A percentile compares a stretch with the other conserved stretches of the same genome.
phyloP scores from a whole-genome alignment of 495 filamentous ascomycete genomes.

The Viridothelium virens region DNA sequence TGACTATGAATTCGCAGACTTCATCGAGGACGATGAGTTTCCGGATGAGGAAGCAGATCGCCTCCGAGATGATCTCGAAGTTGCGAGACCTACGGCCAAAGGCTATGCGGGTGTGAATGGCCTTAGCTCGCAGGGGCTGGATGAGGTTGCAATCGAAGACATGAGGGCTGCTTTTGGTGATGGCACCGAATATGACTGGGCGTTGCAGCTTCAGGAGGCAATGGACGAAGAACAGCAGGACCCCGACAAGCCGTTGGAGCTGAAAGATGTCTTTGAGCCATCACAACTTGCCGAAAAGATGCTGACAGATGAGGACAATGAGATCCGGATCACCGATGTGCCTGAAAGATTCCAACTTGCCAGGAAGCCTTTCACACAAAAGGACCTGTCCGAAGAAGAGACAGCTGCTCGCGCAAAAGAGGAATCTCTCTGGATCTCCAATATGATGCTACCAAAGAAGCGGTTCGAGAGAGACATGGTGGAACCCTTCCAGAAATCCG shows the following conservation, averaged over 20 bases:
- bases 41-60: conserved; percentile 75
- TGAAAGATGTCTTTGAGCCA: conserved; percentile 97
- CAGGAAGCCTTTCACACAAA: conserved; percentile 73
- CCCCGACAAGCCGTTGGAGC: conserved; percentile 63
- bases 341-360: conserved; percentile 92
- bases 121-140: conserved; percentile 63
- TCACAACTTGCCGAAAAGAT: conserved; percentile 87
- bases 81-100: conserved; percentile 59
- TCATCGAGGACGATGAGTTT: conserved; percentile 92
- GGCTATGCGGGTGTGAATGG: conserved; percentile 58
- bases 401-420: conserved; percentile 52
- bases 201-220: conserved; percentile 70
- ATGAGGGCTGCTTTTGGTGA: conserved; percentile 94
- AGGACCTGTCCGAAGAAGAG: conserved; percentile 68
- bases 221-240: conserved; percentile 63
- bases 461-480: conserved; percentile 58
- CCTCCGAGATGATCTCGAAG: conserved; percentile 78
- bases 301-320: conserved; percentile 89
- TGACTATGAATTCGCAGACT: conserved; percentile 73
- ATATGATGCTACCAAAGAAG: conserved; percentile 80
- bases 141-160: conserved; percentile 85
- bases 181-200: conserved; percentile 91
- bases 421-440: conserved; percentile 85
- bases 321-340: conserved; percentile 75
- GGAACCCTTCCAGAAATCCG: conserved; percentile 75